Evolutionary conservation across 805 yeast genomes (phyloP), one percentile per base, ranked within the genome.

Genomic region (Metschnikowia proteae): DNA sequence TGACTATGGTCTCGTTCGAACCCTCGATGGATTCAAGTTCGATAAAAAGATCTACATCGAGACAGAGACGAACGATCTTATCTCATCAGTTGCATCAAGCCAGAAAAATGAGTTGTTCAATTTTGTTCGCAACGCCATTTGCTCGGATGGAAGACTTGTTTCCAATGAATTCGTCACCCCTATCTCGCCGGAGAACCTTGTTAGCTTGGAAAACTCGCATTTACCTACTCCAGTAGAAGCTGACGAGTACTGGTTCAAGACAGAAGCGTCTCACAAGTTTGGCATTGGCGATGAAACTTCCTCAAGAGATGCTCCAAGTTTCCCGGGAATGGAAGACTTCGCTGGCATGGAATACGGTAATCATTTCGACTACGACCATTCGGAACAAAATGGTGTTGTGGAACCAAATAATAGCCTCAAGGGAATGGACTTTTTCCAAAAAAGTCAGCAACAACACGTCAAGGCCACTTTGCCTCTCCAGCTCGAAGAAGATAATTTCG

Each of bases 1-100:
- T 56, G 73, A 74, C 13, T 81, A 79, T 64, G 88, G 87, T 1
- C 58, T 83, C 27, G 69, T 75, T n/a, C 66, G 80, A 54, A 68
- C 74, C 2, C 66, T 60, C 3, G 72, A 73, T 26, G 69, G 73
- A 25, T 80, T 80, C 63, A 74, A 71, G 51, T 77, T 66, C 49
- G 70, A 70, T 48, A 64, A 62, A 41, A 52, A 52, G 5, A 48
- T 61, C 7, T 64, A 67, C 47, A 59, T 53, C 29, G 60, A 61
- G 29, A 56, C 55, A 1, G 59, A 55, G n/a, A 57, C 55, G 25
- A 69, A 66, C 42, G 51, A 52, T 6, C 48, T 65, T 11, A 50
- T 61, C 13, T 50, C 63, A 1, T 43, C 55, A 3, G 48, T 52
- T 5, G 60, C 59, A n/a, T 48, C 58, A 3, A 42, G 48, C 5